phyloP scores from a whole-genome alignment of 1,284 basidiomycete genomes.

The Trichosporon sp. region DNA sequence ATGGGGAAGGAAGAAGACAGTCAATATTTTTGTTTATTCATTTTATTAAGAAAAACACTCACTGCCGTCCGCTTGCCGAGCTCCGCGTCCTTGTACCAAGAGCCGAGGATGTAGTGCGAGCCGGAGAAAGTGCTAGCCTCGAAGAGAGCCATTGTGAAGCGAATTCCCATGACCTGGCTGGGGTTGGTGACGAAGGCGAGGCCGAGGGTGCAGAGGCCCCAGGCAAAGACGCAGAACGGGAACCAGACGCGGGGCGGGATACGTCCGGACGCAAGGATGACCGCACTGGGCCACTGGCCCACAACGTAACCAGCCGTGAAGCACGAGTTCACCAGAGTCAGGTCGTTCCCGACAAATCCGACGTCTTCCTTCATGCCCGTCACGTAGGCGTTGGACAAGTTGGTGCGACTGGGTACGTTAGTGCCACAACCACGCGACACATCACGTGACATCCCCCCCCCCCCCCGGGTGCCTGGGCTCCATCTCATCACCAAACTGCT shows the following conservation, averaged over 20 bases:
- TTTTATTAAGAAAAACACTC: neutral
- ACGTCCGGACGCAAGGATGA: conserved; percentile 37
- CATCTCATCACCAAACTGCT: neutral
- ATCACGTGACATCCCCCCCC: neutral
- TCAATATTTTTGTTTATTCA: too few species aligned
- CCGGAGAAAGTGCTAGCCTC: conserved; percentile 38
- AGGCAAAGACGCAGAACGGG: conserved; percentile 35
- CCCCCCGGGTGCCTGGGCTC: neutral
- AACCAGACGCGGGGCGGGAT: conserved; percentile 40
- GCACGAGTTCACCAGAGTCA: conserved; percentile 29
- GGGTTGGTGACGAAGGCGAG: conserved; percentile 25
- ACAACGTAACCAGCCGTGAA: conserved; percentile 42
- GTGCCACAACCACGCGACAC: neutral
- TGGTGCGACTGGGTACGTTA: conserved; percentile 2
- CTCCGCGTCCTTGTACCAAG: conserved; percentile 44
- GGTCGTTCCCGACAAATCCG: conserved; percentile 23
- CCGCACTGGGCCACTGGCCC: conserved; percentile 34
- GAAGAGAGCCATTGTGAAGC: conserved; percentile 36
- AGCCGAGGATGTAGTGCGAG: conserved; percentile 42
- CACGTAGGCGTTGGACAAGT: conserved; percentile 28
- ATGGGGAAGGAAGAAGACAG: neutral
- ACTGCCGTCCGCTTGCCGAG: conserved; percentile 39
- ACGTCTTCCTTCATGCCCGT: conserved; percentile 36
- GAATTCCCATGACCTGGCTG: conserved; percentile 36
- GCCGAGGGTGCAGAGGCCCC: conserved; percentile 33